phyloP scores from a whole-genome alignment of 1,284 basidiomycete genomes.

The Phlebopus sp. region DNA sequence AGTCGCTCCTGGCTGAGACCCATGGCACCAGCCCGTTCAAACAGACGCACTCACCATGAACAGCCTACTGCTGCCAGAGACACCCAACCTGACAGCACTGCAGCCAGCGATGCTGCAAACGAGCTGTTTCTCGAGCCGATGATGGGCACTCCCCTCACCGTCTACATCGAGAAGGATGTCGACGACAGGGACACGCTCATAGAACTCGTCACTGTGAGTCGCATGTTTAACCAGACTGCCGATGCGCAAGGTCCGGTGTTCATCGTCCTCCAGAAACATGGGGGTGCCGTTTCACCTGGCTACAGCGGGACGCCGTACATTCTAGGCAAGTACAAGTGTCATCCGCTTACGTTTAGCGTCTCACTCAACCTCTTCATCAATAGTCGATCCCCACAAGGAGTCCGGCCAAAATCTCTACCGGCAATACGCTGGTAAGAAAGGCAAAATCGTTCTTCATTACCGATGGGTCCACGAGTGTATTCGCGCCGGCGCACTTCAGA shows the following conservation, averaged over 20 bases:
- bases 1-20: conserved; percentile 51
- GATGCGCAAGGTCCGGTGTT: conserved; percentile 4
- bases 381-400: conserved; percentile 60
- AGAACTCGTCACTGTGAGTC: conserved; percentile 60
- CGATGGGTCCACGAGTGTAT: conserved; percentile 76
- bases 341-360: conserved; percentile 10
- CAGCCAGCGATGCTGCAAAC: conserved; percentile 29
- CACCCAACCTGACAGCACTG: conserved; percentile 18
- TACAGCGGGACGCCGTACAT: conserved; percentile 77
- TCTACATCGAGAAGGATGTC: conserved; percentile 79
- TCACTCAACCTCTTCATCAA: conserved; percentile 10
- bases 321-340: conserved; percentile 51
- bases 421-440: conserved; percentile 73
- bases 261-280: conserved; percentile 55
- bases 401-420: conserved; percentile 79
- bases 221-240: not conserved
- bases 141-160: conserved; percentile 67
- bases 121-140: conserved; percentile 74
- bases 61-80: conserved; percentile 13
- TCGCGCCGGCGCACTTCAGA: conserved; percentile 61
- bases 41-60: conserved; percentile 46
- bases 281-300: conserved; percentile 65
- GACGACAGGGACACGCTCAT: conserved; percentile 60
- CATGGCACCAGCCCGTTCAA: conserved; percentile 71
- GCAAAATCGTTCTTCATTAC: conserved; percentile 67